Conservation (phyloP, 2,329 filamentous ascomycete genomes). For the Pestalotiopsis sp. region DNA sequence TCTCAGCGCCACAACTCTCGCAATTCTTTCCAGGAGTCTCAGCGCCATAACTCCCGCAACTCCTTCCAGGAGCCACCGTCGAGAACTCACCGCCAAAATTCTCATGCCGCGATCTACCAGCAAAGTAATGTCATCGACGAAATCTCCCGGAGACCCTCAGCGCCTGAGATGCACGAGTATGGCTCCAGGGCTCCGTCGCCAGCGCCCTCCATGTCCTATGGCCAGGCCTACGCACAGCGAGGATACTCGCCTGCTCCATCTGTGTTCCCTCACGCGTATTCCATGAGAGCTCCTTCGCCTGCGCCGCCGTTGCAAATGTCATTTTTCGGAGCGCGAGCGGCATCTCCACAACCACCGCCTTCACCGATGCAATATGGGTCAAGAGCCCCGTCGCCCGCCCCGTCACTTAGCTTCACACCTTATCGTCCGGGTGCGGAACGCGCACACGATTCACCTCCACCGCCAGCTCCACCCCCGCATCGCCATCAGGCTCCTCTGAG, state of each 20-base stretch:
- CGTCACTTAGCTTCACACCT: conserved; percentile 40
- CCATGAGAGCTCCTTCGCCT: conserved; percentile 35
- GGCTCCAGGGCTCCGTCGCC: conserved; percentile 26
- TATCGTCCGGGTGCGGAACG: conserved; percentile 34
- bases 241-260: conserved; percentile 36
- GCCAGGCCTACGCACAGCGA: conserved; percentile 22
- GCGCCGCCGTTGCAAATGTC: conserved; percentile 30
- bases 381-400: conserved; percentile 40
- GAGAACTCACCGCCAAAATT: conserved; percentile 34
- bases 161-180: conserved; percentile 23
- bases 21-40: conserved; percentile 35
- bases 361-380: conserved; percentile 27
- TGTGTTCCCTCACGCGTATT: conserved; percentile 22
- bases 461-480: conserved; percentile 82
- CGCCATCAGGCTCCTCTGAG: conserved; percentile 56
- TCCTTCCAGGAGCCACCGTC: conserved; percentile 32
- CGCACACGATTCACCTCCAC: conserved; percentile 62
- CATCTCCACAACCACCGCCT: conserved; percentile 41
- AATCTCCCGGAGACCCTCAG: conserved; percentile 21
- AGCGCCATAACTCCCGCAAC: conserved; percentile 38
- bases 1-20: conserved; percentile 37
- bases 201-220: conserved; percentile 20
- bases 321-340: conserved; percentile 32
- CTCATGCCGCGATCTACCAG: conserved; percentile 38
- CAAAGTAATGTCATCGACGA: conserved; percentile 21